Base-by-base conservation (phyloP, 225 moss, liverwort and hornwort species). In the Marchantia polymorpha region DNA sequence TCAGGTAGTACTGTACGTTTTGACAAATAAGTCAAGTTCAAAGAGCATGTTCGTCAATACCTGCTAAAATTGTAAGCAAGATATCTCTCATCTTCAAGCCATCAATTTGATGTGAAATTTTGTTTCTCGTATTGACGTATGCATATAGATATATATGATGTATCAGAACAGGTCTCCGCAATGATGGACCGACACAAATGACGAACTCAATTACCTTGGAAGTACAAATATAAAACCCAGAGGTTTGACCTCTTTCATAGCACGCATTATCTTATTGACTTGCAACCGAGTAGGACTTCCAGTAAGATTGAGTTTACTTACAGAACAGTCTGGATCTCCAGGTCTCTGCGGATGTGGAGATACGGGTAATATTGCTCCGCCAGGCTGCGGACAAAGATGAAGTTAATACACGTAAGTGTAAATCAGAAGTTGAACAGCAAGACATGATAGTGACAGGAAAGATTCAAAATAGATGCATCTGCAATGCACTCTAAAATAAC, bases 311-410 rank as follows among this genome's bases (percentile, higher is more conserved):
- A 48, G 23, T 64, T 55, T 31, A 91, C 96, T 54, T 87, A 94
- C 96, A 14, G 91, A 86, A 76, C 96, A 96, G 77, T 96, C 96
- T 5, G 87, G 90, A 75, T 90, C 91, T 0, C 96, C 96, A 0
- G 96, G 96, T 22, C 96, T 88, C 79, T 96, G 96, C 10, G 96
- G 96, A 88, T 94, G 91, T 3, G 89, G 81, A 71, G 3, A 22
- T 5, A 65, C 19, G 81, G 71, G 0, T 81, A 76, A 19, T 27
- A 39, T 23, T 47, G 58, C 59, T 31, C 46, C 23, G 19, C 46
- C 76, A 61, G 59, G 76, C 76, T 76, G 76, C 61, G 61, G 60
- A 61, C 75, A 76, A 31, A 23, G 46, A 60, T 55, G 39, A 59
- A 46, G 23, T 76, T 47, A 76, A 76, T 10, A n/a, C 51, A 25